phyloP scores from a whole-genome alignment of 2,329 filamentous ascomycete genomes.

The Neopestalotiopsis clavispora region DNA sequence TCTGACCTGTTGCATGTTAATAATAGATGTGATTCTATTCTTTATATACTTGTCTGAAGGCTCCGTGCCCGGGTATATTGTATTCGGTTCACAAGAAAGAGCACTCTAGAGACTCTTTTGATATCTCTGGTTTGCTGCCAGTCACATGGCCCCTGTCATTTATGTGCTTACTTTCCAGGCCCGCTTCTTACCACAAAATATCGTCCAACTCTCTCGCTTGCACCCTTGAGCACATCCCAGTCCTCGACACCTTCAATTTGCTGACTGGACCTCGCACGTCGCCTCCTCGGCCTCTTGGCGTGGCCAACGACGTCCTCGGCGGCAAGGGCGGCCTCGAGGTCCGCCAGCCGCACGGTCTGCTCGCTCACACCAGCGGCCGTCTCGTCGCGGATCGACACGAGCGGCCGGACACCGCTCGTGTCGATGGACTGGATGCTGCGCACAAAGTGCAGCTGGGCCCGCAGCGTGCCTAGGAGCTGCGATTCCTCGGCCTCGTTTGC shows the following conservation, averaged over 20 bases:
- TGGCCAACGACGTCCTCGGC: constrained; percentile 67
- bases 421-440: constrained; percentile 81
- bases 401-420: constrained; percentile 72
- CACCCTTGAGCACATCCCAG: constrained; percentile 74
- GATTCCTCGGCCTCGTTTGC: constrained; percentile 64
- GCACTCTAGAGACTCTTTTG: background rate
- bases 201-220: constrained; percentile 68
- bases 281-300: constrained; percentile 38
- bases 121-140: background rate
- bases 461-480: constrained; percentile 74
- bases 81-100: too few species aligned
- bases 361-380: constrained; percentile 60
- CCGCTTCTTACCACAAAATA: constrained; percentile 79
- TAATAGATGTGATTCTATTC: too few species aligned
- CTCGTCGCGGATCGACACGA: constrained; percentile 84
- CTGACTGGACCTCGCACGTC: constrained; percentile 18
- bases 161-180: constrained; percentile 37
- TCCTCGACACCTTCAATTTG: constrained; percentile 52
- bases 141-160: background rate
- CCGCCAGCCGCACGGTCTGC: constrained; percentile 62
- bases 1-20: too few species aligned
- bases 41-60: too few species aligned
- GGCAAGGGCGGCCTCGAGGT: constrained; percentile 59
- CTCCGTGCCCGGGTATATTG: background rate
- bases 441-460: constrained; percentile 90